Conservation (phyloP, 257 asterid genomes). For the Solanum bukasovii region DNA sequence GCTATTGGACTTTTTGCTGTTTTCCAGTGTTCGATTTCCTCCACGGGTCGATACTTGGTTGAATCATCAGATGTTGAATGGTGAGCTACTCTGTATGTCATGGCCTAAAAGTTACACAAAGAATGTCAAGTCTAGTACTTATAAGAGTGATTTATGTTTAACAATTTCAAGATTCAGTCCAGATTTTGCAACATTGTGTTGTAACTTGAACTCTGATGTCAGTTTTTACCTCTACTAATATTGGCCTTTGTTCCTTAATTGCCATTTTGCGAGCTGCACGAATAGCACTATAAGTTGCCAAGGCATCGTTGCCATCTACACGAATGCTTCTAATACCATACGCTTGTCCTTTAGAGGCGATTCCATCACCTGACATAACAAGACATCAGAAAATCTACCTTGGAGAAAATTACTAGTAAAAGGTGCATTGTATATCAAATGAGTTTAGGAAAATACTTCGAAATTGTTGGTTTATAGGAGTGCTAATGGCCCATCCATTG, state of each 20-base stretch:
- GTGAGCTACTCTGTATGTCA: conserved; percentile 81
- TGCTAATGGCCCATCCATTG: conserved; percentile 98
- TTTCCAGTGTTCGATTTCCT: conserved; percentile 81
- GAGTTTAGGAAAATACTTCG: conserved; percentile 32
- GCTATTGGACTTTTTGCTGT: conserved; percentile 44
- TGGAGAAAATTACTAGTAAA: not conserved
- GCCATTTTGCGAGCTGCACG: conserved; percentile 76
- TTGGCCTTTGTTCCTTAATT: conserved; percentile 55
- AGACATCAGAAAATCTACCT: not conserved
- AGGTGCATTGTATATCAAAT: not conserved
- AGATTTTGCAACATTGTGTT: not conserved
- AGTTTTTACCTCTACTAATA: conserved; percentile 64
- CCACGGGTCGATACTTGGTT: conserved; percentile 58
- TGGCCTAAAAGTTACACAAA: conserved; percentile 30
- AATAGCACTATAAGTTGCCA: conserved; percentile 57
- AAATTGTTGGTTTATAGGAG: conserved; percentile 62
- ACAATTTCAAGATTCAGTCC: not conserved
- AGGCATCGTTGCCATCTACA: conserved; percentile 79
- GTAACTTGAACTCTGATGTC: not conserved
- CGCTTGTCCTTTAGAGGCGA: conserved; percentile 69
- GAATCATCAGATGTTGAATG: conserved; percentile 95
- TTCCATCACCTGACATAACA: conserved; percentile 64
- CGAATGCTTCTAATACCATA: conserved; percentile 77
- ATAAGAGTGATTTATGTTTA: not conserved
- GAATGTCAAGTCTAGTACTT: not conserved